phyloP scores from a whole-genome alignment of 2,329 filamentous ascomycete species.

The Amphichorda felina region DNA sequence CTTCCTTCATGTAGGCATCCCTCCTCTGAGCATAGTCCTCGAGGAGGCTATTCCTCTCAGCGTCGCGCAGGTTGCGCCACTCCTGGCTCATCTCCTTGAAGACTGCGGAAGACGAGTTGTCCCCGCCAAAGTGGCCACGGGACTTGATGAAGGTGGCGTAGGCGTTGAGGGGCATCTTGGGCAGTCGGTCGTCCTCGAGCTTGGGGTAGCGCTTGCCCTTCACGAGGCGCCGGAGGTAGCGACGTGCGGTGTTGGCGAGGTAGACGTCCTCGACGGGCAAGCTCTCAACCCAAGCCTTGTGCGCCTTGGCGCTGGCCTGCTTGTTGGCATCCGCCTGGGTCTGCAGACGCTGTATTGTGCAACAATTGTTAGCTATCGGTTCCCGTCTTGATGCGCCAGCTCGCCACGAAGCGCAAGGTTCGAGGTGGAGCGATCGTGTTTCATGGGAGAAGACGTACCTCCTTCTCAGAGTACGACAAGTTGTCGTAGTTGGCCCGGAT shows the following conservation, averaged over 20 bases:
- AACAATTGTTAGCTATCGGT: too few species aligned
- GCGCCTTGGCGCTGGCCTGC: conserved; percentile 22
- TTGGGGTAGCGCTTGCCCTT: conserved; percentile 9
- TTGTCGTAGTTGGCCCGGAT: conserved; percentile 22
- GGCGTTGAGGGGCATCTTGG: conserved; percentile 21
- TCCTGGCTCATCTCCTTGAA: conserved; percentile 15
- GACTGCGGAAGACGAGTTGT: conserved; percentile 6
- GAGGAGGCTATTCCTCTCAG: conserved; percentile 30
- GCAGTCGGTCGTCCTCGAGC: conserved; percentile 35
- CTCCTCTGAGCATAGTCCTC: conserved; percentile 10
- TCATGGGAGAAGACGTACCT: conserved; percentile 30
- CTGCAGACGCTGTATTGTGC: conserved; percentile 14
- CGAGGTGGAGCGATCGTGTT: too few species aligned
- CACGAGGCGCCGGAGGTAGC: conserved; percentile 22
- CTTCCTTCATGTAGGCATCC: conserved; percentile 14
- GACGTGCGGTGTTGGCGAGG: conserved; percentile 35
- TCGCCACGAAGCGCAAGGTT: too few species aligned
- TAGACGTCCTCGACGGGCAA: conserved; percentile 25
- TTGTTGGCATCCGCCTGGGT: conserved; percentile 28
- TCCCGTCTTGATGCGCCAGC: not conserved
- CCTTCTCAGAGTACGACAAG: conserved; percentile 25
- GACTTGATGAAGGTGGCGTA: conserved; percentile 25
- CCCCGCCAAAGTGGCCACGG: conserved; percentile 10
- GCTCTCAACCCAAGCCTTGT: conserved; percentile 36
- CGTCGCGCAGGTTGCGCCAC: conserved; percentile 29